These are phyloP conservation scores for Trapa bicornis DNA, from an alignment of 345 rosid species.

Conservation along the genomic window DNA sequence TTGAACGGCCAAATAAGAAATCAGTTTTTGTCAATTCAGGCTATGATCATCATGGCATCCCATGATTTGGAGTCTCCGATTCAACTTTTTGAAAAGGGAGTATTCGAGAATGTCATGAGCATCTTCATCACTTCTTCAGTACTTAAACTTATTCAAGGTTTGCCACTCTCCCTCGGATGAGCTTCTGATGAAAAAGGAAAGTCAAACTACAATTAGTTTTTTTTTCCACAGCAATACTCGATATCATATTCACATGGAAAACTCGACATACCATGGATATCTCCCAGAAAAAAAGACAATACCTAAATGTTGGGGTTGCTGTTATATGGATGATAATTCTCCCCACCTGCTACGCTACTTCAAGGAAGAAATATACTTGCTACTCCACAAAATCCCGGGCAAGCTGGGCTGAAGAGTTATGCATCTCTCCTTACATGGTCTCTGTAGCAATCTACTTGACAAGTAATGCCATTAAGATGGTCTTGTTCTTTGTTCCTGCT, in stretches of 20 bases:
- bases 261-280: conserved; percentile 50
- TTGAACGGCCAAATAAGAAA: not conserved
- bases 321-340: conserved; percentile 73
- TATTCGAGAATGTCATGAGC: conserved; percentile 87
- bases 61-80: conserved; percentile 85
- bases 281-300: conserved; percentile 46
- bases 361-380: conserved; percentile 74
- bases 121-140: conserved; percentile 79
- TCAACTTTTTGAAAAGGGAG: conserved; percentile 48
- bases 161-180: not conserved
- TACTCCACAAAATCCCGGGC: conserved; percentile 38
- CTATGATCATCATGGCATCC: conserved; percentile 92
- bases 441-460: conserved; percentile 57
- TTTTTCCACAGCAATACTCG: conserved; percentile 56
- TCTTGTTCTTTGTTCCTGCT: conserved; percentile 75
- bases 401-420: conserved; percentile 74
- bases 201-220: conserved; percentile 3
- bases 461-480: conserved; percentile 64
- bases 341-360: conserved; percentile 55
- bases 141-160: conserved; percentile 70
- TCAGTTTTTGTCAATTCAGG: conserved; percentile 28
- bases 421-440: conserved; percentile 79
- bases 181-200: not conserved
- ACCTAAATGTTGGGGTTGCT: conserved; percentile 57
- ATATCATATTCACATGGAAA: conserved; percentile 80